These are phyloP conservation scores for Penicillium sp. DNA, from an alignment of 2,329 filamentous ascomycete species.

Conservation along the genomic window DNA sequence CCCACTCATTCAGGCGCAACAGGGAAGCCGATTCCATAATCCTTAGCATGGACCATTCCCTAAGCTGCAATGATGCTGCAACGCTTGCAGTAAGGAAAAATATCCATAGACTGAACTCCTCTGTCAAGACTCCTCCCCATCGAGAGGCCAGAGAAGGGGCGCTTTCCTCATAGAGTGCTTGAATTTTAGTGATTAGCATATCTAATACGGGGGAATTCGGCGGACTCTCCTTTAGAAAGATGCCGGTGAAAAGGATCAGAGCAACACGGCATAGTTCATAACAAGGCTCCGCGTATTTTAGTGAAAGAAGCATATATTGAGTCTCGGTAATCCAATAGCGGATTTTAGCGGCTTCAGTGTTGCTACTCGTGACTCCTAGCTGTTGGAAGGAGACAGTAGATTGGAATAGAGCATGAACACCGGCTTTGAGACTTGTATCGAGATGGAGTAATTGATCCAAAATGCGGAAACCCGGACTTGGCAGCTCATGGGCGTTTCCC, in stretches of 20 bases:
- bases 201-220: not conserved
- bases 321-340: conserved; percentile 1
- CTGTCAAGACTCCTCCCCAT: conserved; percentile 15
- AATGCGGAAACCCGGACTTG: not conserved
- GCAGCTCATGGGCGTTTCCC: not conserved
- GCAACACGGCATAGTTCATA: conserved; percentile 1
- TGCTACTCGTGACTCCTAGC: not conserved
- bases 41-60: no score
- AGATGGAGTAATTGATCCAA: not conserved
- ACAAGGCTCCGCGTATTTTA: not conserved
- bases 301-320: conserved; percentile 3
- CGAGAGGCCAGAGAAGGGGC: not conserved
- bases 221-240: not conserved
- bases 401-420: not conserved
- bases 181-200: not conserved
- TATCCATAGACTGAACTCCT: conserved; percentile 16
- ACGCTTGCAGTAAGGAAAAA: conserved; percentile 1
- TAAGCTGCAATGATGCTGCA: no score
- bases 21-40: no score
- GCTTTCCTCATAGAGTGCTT: not conserved
- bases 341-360: conserved; percentile 1
- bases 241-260: not conserved
- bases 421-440: not conserved
- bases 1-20: no score
- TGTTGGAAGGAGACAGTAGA: not conserved